Conservation (phyloP, 371 early-diverging fungal genomes). For the Zancudomyces culisetae region DNA sequence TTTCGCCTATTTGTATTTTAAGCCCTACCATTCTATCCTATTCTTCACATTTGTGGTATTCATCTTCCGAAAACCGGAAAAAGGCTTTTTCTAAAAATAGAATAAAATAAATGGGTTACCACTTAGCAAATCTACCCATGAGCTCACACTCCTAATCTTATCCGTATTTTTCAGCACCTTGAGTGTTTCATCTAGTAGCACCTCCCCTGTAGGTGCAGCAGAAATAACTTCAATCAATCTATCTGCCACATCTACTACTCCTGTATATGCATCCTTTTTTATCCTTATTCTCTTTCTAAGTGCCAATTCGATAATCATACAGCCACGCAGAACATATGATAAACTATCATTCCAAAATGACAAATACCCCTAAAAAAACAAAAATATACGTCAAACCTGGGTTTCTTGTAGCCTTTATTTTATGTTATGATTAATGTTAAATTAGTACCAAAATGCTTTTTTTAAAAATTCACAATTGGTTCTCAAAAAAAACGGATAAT, state of each 20-base stretch:
- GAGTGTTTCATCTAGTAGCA: conserved; percentile 86
- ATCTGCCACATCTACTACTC: conserved; percentile 48
- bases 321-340: conserved; percentile 84
- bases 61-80: no score
- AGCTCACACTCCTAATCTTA: conserved; percentile 55
- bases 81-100: no score
- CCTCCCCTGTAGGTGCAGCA: conserved; percentile 72
- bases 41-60: no score
- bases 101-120: conserved; percentile 33
- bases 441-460: no score
- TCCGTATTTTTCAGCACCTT: conserved; percentile 55
- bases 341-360: conserved; percentile 98
- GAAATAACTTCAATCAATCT: conserved; percentile 69
- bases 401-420: no score
- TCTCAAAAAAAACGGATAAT: no score
- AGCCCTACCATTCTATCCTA: no score
- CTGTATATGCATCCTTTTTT: conserved; percentile 63
- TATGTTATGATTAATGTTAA: no score
- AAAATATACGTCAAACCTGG: not conserved
- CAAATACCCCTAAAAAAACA: conserved; percentile 53
- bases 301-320: conserved; percentile 87
- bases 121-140: conserved; percentile 91
- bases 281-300: conserved; percentile 73
- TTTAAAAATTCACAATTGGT: conserved; percentile 14
- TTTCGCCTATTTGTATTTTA: conserved; percentile 42